These are phyloP conservation scores for Nidularia sp. DNA, from an alignment of 768 basidiomycete species.

Conservation along the genomic window DNA sequence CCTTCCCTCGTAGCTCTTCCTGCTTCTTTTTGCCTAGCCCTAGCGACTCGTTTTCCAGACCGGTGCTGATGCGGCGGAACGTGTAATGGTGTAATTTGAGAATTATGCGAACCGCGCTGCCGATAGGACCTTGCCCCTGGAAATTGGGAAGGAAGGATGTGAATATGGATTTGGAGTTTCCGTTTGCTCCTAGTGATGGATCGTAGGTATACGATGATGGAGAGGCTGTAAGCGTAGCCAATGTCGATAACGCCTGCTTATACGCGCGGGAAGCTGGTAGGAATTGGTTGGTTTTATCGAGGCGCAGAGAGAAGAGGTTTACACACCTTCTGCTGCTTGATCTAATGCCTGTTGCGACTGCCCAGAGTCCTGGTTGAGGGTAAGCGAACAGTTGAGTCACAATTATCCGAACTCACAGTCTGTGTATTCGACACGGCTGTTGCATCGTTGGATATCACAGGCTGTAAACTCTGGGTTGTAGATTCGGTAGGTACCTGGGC, in stretches of 20 bases:
- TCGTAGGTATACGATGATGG: constrained; percentile 56
- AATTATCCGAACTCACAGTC: no score
- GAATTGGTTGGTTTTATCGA: background rate
- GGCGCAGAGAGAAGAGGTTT: background rate
- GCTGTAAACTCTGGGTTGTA: background rate
- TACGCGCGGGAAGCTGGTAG: constrained; percentile 65
- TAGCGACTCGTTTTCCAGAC: constrained; percentile 32
- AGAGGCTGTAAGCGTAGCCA: constrained; percentile 60
- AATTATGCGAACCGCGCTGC: constrained; percentile 62
- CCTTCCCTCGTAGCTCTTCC: constrained; percentile 66
- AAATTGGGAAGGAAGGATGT: constrained; percentile 65
- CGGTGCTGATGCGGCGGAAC: constrained; percentile 36
- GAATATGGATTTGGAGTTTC: constrained; percentile 48
- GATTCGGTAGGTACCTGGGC: background rate
- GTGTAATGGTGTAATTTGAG: constrained; percentile 62
- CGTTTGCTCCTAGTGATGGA: constrained; percentile 37
- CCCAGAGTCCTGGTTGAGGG: background rate
- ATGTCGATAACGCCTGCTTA: constrained; percentile 66
- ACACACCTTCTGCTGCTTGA: constrained; percentile 49
- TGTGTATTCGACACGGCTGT: background rate
- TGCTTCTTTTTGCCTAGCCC: constrained; percentile 45
- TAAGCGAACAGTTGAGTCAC: no score
- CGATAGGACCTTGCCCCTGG: constrained; percentile 76
- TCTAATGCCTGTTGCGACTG: constrained; percentile 30
- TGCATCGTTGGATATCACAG: background rate